Base-by-base conservation (phyloP, 164 flowering plant species). In the Annona squamosa region DNA sequence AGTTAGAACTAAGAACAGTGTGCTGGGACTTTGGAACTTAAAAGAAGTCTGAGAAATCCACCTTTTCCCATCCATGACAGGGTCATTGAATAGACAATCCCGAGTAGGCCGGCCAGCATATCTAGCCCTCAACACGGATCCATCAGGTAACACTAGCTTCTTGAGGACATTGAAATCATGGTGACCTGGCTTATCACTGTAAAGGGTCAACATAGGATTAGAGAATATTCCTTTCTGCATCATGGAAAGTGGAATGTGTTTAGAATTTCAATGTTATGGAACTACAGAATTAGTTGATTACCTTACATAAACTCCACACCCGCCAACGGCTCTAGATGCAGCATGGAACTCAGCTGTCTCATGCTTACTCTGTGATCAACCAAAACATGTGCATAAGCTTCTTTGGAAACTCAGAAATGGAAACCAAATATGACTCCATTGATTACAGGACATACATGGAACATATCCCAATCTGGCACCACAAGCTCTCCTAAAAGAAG, bases 391-490 rank as follows among this genome's bases (percentile, higher is more conserved):
- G 42, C 56, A 48, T n/a, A 19, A 59, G n/a, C 44, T 68, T 65
- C 45, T 65, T 43, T 46, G 19, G 44, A 45, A 17, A 3, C 26
- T 62, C 9, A 46, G 46, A 42, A 64, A 66, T 7, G 52, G 56
- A 73, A 46, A 57, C 6, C 5, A 43, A 37, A 59, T 47, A 4
- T 62, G 10, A 57, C 13, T 52, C 13, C 4, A 2, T 26, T 18
- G 6, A 47, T 12, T 41, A 45, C 4, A 68, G 10, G 48, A n/a
- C 85, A 82, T 83, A 87, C 95, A 63, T 85, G 86, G 75, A 90
- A 90, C 93, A 89, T 88, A 78, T 92, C 98, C 96, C 98, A 92
- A 73, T 92, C 96, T 43, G 98, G 94, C 26, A 89, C 85, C 63
- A 87, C 78, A 57, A 92, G 78, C 82, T 92, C 98, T 46, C 94